Percentiles rank a stretch among this genome's conserved stretches.
phyloP scores from a whole-genome alignment of 2,329 filamentous ascomycete genomes.

The Rhexocercosporidium sp. region DNA sequence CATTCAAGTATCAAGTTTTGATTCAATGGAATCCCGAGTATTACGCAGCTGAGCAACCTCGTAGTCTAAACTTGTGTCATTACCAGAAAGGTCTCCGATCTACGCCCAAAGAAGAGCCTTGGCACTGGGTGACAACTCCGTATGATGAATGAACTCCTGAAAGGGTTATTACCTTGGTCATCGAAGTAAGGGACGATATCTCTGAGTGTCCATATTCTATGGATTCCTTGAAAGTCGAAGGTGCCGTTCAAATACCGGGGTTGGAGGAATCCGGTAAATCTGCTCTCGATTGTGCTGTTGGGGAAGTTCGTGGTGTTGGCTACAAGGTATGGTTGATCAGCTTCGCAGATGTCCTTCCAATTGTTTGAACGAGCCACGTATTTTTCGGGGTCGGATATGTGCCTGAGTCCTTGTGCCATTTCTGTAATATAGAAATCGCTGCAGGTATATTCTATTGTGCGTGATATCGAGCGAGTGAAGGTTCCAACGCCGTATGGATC shows the following conservation, averaged over 20 bases:
- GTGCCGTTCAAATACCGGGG: conserved; percentile 58
- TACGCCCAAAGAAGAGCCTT: too few relatives aligned
- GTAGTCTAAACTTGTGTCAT: too few relatives aligned
- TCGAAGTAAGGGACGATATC: neutral
- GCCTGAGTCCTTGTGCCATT: conserved; percentile 61
- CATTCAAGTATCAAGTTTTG: too few relatives aligned
- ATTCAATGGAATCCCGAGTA: neutral
- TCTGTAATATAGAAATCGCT: conserved; percentile 73
- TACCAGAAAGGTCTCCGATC: too few relatives aligned
- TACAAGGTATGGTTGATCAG: conserved; percentile 57
- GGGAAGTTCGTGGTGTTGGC: neutral
- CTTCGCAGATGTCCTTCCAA: conserved; percentile 66
- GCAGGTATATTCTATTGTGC: conserved; percentile 78
- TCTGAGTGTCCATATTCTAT: neutral
- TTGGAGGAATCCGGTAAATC: conserved; percentile 73
- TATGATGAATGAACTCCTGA: neutral
- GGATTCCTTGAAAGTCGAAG: conserved; percentile 74
- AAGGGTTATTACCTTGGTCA: neutral
- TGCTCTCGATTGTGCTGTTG: conserved; percentile 52
- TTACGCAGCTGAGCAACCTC: too few relatives aligned
- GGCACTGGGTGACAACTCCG: neutral
- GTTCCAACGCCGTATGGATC: conserved; percentile 70
- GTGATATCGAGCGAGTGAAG: conserved; percentile 70
- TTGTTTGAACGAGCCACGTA: conserved; percentile 60
- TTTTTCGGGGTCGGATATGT: conserved; percentile 56